Percentiles rank a stretch among this genome's conserved stretches.
These are phyloP conservation scores for Penicillium sp. DNA, from an alignment of 2,329 filamentous ascomycete species.

Conservation along the genomic window DNA sequence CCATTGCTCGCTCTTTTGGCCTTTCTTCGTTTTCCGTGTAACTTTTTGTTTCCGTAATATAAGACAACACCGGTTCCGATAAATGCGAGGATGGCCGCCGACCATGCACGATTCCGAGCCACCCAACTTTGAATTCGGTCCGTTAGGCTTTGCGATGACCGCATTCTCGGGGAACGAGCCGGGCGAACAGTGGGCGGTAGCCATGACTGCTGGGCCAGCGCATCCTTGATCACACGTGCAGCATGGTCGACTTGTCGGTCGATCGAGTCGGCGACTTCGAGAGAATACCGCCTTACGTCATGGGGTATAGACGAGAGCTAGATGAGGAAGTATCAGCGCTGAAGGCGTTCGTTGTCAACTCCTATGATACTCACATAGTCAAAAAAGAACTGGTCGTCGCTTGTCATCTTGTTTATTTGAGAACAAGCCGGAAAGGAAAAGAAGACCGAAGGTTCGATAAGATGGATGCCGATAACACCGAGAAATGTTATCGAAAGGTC, in stretches of 20 bases:
- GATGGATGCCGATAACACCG: conserved; percentile 13
- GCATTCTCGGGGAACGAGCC: conserved; percentile 34
- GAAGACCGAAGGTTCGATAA: conserved; percentile 18
- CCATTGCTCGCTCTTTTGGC: conserved; percentile 79
- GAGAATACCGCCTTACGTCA: conserved; percentile 69
- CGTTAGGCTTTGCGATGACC: conserved; percentile 42
- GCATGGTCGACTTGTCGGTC: conserved; percentile 77
- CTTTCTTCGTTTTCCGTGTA: conserved; percentile 62
- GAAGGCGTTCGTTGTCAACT: neutral
- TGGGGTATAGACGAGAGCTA: conserved; percentile 59
- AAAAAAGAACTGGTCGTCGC: conserved; percentile 74
- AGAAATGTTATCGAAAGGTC: neutral
- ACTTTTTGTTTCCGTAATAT: conserved; percentile 61
- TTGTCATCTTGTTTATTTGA: conserved; percentile 60
- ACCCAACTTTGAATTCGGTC: conserved; percentile 70
- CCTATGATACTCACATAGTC: conserved; percentile 61
- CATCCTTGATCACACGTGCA: conserved; percentile 67
- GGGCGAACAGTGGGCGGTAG: conserved; percentile 67
- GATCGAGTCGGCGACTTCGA: conserved; percentile 73
- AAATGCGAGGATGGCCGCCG: conserved; percentile 68
- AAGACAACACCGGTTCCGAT: conserved; percentile 62
- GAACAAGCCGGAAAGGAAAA: conserved; percentile 10
- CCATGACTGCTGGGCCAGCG: conserved; percentile 67
- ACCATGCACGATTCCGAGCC: conserved; percentile 67
- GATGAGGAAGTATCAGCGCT: conserved; percentile 12